Evolutionary conservation across 2,329 filamentous ascomycete genomes (phyloP).

Genomic region (Sphaerulina musiva): DNA sequence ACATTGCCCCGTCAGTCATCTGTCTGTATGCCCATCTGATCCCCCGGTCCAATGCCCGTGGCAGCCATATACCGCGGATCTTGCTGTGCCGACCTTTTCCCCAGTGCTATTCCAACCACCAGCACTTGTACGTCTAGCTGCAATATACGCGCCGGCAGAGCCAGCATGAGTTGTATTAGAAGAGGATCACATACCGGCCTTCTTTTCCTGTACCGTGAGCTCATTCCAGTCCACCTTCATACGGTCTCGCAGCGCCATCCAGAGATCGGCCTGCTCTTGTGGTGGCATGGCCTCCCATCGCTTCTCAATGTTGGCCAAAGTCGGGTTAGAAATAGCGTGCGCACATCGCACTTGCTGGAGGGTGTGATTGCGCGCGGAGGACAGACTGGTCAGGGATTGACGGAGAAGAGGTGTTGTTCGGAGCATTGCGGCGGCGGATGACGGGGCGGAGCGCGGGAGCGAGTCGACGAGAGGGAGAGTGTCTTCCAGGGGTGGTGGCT

Average conservation of each 20-base stretch:
- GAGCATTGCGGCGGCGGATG: conserved; percentile 18
- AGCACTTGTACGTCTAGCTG: neutral
- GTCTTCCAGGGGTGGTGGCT: neutral
- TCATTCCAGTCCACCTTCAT: conserved; percentile 99
- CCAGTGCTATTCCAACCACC: conserved; percentile 1
- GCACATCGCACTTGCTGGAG: conserved; percentile 53
- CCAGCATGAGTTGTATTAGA: neutral
- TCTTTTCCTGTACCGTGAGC: conserved; percentile 95
- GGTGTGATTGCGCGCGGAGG: conserved; percentile 16
- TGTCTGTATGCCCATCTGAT: neutral
- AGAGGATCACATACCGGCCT: conserved; percentile 58
- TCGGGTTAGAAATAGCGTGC: conserved; percentile 96
- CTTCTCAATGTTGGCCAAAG: conserved; percentile 97
- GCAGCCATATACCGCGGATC: neutral
- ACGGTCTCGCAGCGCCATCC: conserved; percentile 95
- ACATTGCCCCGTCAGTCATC: conserved; percentile 19
- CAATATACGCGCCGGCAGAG: neutral
- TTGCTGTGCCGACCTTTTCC: conserved; percentile 1
- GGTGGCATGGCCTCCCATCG: conserved; percentile 97
- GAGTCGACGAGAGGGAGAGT: conserved; percentile 4
- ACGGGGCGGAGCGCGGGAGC: conserved; percentile 3
- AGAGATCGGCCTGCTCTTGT: conserved; percentile 97
- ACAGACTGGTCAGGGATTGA: conserved; percentile 20
- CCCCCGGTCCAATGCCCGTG: neutral
- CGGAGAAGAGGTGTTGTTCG: conserved; percentile 22